These are phyloP conservation scores for Naganishia sp. DNA, from an alignment of 1,284 basidiomycete genomes.

Conservation along the genomic window DNA sequence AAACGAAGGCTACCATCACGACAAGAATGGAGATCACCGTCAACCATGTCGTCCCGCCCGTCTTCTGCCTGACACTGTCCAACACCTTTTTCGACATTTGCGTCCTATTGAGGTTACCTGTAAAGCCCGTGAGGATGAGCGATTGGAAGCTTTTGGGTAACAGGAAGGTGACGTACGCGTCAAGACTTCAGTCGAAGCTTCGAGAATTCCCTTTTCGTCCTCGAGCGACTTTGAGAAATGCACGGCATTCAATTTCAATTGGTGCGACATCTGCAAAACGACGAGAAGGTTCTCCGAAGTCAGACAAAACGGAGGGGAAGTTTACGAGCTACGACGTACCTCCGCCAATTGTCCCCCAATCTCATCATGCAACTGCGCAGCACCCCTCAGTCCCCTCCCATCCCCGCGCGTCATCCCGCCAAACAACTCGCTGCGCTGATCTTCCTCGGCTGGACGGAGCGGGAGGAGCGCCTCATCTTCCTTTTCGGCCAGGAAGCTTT, in stretches of 20 bases:
- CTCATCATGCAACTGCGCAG: slow-evolving; percentile 50
- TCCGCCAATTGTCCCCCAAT: slow-evolving; percentile 53
- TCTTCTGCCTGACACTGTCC: slow-evolving; percentile 47
- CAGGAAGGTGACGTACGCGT: slow-evolving; percentile 44
- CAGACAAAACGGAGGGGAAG: background rate
- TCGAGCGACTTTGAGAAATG: slow-evolving; percentile 53
- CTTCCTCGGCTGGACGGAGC: background rate
- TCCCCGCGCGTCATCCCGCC: slow-evolving; percentile 26
- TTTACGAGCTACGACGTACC: slow-evolving; percentile 39
- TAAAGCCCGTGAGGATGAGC: background rate
- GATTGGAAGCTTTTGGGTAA: background rate
- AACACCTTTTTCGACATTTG: slow-evolving; percentile 48
- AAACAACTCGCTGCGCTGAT: slow-evolving; percentile 37
- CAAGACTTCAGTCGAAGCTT: slow-evolving; percentile 47
- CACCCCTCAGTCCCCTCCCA: slow-evolving; percentile 10
- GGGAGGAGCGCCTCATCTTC: slow-evolving; percentile 29
- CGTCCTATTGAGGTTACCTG: slow-evolving; percentile 50
- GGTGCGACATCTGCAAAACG: slow-evolving; percentile 51
- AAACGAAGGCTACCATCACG: slow-evolving; percentile 51
- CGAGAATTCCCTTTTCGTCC: slow-evolving; percentile 51
- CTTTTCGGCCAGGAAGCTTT: slow-evolving; percentile 25
- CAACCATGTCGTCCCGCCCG: slow-evolving; percentile 53
- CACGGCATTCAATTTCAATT: slow-evolving; percentile 52
- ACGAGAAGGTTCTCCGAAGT: background rate
- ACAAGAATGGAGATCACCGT: slow-evolving; percentile 48